Evolutionary conservation across 1,284 basidiomycete genomes (phyloP).

Genomic region (Boletus holoroseus): DNA sequence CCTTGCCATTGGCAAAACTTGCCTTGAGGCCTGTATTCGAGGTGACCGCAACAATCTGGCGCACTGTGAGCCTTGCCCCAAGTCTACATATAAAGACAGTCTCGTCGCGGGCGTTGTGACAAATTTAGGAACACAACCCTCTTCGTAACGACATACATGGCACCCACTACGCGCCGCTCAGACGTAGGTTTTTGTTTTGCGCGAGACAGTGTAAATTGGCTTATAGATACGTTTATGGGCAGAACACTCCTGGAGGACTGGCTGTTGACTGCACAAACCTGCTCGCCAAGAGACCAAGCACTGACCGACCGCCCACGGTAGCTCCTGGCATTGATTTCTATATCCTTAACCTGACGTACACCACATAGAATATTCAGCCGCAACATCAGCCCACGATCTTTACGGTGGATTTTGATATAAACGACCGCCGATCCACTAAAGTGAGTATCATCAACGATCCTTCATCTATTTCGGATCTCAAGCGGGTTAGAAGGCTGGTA

Average conservation of each 20-base stretch:
- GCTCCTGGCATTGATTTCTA: neutral
- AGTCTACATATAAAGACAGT: slow-evolving; percentile 16
- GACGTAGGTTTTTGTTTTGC: slow-evolving; percentile 13
- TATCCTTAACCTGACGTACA: slow-evolving; percentile 1
- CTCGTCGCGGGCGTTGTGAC: neutral
- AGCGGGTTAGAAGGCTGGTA: neutral
- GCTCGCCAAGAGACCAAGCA: neutral
- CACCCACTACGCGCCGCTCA: neutral
- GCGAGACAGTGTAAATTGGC: neutral
- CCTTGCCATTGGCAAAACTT: slow-evolving; percentile 4
- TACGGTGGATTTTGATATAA: slow-evolving; percentile 1
- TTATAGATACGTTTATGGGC: slow-evolving; percentile 1
- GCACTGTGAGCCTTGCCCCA: neutral
- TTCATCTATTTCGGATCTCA: neutral
- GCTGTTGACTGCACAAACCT: neutral
- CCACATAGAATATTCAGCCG: slow-evolving; percentile 4
- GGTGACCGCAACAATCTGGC: slow-evolving; percentile 1
- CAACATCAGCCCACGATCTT: slow-evolving; percentile 17
- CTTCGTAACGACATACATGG: slow-evolving; percentile 8
- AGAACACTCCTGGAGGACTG: slow-evolving; percentile 8
- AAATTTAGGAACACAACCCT: neutral
- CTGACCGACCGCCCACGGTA: slow-evolving; percentile 11
- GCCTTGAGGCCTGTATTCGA: slow-evolving; percentile 1
- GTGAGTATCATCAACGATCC: slow-evolving; percentile 9
- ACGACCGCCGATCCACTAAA: neutral